Conservation (phyloP, 1,284 basidiomycete genomes). For the Vanrija sp. region DNA sequence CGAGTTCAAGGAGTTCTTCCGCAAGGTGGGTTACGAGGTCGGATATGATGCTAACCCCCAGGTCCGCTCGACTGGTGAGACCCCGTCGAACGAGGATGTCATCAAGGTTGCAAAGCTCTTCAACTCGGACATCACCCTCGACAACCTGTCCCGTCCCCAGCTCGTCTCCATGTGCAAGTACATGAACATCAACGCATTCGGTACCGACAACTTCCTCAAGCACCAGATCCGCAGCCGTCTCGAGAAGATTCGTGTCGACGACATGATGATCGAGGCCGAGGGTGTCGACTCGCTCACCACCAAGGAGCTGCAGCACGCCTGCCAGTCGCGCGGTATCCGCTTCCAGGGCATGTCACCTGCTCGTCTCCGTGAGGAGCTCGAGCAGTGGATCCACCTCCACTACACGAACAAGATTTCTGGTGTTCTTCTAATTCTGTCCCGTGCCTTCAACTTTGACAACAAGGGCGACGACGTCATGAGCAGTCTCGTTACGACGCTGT, state of each 20-base stretch:
- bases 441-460: conserved; percentile 92
- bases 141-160: conserved; percentile 95
- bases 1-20: conserved; percentile 99
- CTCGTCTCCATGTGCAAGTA: conserved; percentile 95
- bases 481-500: conserved; percentile 84
- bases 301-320: conserved; percentile 84
- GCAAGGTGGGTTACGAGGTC: conserved; percentile 60
- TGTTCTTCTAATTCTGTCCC: conserved; percentile 83
- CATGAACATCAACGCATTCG: conserved; percentile 98
- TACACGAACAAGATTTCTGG: conserved; percentile 81
- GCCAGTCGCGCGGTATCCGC: conserved; percentile 89
- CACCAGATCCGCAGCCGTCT: conserved; percentile 86
- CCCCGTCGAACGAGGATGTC: conserved; percentile 80
- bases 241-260: conserved; percentile 80
- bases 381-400: conserved; percentile 92
- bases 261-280: conserved; percentile 82
- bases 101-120: conserved; percentile 95
- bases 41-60: conserved; percentile 40
- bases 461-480: conserved; percentile 76
- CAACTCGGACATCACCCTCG: conserved; percentile 94
- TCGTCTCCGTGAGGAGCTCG: conserved; percentile 78
- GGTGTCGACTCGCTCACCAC: conserved; percentile 87
- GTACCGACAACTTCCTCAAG: conserved; percentile 96
- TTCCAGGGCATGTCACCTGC: conserved; percentile 79
- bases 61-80: conserved; percentile 90